Evolutionary conservation across 1,284 basidiomycete genomes (phyloP).

Genomic region (Naganishia sp.): DNA sequence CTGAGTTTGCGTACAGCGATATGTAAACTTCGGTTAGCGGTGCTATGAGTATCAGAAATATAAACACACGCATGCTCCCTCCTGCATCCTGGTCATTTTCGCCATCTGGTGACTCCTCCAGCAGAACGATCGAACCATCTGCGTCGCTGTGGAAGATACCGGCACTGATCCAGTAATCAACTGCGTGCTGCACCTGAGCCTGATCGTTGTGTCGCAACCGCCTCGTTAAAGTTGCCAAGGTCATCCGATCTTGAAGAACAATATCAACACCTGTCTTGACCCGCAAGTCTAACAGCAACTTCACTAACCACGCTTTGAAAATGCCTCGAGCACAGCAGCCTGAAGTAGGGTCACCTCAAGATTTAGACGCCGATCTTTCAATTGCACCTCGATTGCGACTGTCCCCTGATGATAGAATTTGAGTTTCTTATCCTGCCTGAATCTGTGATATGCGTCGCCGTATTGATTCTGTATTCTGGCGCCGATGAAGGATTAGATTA

Average conservation of each 20-base stretch:
- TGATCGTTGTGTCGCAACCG: constrained; percentile 67
- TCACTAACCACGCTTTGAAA: constrained; percentile 65
- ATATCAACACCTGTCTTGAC: not conserved
- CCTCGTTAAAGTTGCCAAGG: constrained; percentile 64
- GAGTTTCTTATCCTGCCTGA: constrained; percentile 87
- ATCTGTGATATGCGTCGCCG: constrained; percentile 69
- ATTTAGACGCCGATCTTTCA: constrained; percentile 74
- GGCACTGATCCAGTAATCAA: constrained; percentile 78
- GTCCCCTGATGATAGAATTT: constrained; percentile 84
- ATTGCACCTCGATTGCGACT: constrained; percentile 71
- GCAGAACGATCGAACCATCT: constrained; percentile 40
- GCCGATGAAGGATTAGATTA: constrained; percentile 13
- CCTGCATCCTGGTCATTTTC: not conserved
- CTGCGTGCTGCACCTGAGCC: constrained; percentile 66
- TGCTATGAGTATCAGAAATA: not conserved
- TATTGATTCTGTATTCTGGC: constrained; percentile 72
- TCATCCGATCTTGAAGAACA: constrained; percentile 64
- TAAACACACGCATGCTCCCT: not conserved
- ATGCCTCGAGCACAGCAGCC: constrained; percentile 83
- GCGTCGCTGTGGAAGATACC: constrained; percentile 72
- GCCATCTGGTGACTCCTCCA: constrained; percentile 63
- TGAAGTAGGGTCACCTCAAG: constrained; percentile 80
- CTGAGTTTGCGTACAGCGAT: constrained; percentile 1
- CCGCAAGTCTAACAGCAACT: not conserved
- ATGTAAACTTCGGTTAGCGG: not conserved